phyloP scores from a whole-genome alignment of 1,284 basidiomycete species.

The Leccinum pachyderme region DNA sequence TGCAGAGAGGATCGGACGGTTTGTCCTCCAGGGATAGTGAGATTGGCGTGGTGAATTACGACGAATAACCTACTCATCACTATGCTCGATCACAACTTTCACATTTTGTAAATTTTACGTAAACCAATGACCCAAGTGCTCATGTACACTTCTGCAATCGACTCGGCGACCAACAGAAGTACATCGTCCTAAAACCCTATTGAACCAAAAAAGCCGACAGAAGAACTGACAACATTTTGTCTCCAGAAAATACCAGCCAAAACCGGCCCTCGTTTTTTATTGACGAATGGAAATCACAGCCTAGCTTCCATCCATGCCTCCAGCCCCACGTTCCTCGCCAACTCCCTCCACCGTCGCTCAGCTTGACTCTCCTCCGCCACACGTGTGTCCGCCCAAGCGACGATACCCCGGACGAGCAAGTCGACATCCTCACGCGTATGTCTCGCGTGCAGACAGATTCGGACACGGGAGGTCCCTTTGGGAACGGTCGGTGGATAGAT shows the following conservation, averaged over 20 bases:
- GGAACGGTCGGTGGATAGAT: conserved; percentile 87
- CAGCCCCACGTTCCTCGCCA: conserved; percentile 19
- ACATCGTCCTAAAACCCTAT: not conserved
- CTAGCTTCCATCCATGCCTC: conserved; percentile 31
- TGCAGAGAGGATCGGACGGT: too few species aligned
- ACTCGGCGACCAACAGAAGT: not conserved
- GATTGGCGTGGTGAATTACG: too few species aligned
- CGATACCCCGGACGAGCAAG: conserved; percentile 46
- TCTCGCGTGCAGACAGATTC: conserved; percentile 80
- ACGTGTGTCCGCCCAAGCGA: conserved; percentile 47
- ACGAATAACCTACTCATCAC: too few species aligned
- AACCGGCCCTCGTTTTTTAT: not conserved
- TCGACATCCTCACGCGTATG: conserved; percentile 69
- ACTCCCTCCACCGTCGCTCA: conserved; percentile 7
- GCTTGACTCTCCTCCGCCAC: conserved; percentile 12
- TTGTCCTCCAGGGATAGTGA: too few species aligned
- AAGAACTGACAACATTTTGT: not conserved
- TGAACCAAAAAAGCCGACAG: not conserved
- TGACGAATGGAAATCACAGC: conserved; percentile 7
- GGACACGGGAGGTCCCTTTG: conserved; percentile 76
- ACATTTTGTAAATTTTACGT: too few species aligned
- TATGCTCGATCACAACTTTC: too few species aligned
- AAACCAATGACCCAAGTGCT: not conserved
- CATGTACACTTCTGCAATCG: not conserved
- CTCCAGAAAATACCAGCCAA: not conserved